Percentiles rank a stretch among this genome's conserved stretches.
These are phyloP conservation scores for Penicillium sp. DNA, from an alignment of 2,329 filamentous ascomycete genomes.

Conservation along the genomic window DNA sequence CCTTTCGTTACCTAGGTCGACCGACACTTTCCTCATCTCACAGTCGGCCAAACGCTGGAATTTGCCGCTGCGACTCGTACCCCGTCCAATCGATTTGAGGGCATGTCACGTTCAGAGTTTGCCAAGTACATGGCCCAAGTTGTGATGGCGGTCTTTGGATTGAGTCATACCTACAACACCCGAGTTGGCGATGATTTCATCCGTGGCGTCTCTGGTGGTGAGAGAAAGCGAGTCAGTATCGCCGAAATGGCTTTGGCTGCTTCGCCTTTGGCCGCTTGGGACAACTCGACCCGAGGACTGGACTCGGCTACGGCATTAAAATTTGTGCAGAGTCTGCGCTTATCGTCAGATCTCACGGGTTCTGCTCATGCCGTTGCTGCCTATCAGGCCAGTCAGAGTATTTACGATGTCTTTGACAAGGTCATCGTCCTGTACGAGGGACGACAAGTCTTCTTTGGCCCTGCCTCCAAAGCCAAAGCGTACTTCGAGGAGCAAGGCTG, in stretches of 20 bases:
- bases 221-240: constrained; percentile 63
- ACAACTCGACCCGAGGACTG: constrained; percentile 51
- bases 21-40: constrained; percentile 66
- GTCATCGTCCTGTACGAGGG: constrained; percentile 71
- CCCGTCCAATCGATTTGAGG: constrained; percentile 37
- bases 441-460: constrained; percentile 73
- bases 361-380: constrained; percentile 55
- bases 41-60: constrained; percentile 74
- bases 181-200: constrained; percentile 58
- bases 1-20: constrained; percentile 76
- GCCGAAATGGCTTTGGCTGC: constrained; percentile 55
- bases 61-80: constrained; percentile 72
- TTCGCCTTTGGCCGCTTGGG: constrained; percentile 49
- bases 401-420: constrained; percentile 66
- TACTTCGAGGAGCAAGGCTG: constrained; percentile 73
- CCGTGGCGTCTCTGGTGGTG: constrained; percentile 63
- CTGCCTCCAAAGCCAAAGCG: constrained; percentile 57
- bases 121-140: constrained; percentile 48
- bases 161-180: constrained; percentile 53
- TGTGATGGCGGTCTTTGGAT: constrained; percentile 46
- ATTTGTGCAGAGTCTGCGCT: constrained; percentile 54
- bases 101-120: constrained; percentile 40
- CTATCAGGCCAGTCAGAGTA: constrained; percentile 54
- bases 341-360: constrained; percentile 50
- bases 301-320: constrained; percentile 57